A percentile compares a stretch with the other conserved stretches of the same genome.
Evolutionary conservation across 768 basidiomycete genomes (phyloP).

Genomic region (Multifurca ochricompacta): DNA sequence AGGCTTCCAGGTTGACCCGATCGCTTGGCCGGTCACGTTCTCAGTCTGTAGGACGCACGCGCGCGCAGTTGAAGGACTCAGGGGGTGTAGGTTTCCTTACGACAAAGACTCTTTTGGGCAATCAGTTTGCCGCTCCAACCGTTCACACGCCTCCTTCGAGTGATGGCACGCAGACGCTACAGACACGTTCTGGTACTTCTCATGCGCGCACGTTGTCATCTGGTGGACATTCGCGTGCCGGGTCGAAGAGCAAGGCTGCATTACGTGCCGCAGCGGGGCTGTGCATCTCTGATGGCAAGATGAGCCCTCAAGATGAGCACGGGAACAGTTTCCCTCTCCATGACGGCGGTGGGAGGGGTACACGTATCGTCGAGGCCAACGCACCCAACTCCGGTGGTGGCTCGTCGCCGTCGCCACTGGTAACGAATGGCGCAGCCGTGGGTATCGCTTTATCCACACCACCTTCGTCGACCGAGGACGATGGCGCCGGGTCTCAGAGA

Average conservation of each 20-base stretch:
- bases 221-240: conserved; percentile 30
- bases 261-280: conserved; percentile 27
- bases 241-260: conserved; percentile 34
- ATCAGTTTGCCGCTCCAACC: conserved; percentile 48
- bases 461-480: conserved; percentile 22
- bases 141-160: conserved; percentile 24
- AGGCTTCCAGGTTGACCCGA: conserved; percentile 50
- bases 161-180: conserved; percentile 26
- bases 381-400: background rate
- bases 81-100: conserved; percentile 51
- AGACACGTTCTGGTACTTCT: conserved; percentile 26
- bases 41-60: conserved; percentile 41
- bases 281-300: conserved; percentile 24
- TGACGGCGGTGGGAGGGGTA: background rate
- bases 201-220: conserved; percentile 26
- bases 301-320: conserved; percentile 8
- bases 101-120: conserved; percentile 58
- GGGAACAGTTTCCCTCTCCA: conserved; percentile 19
- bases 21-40: conserved; percentile 56
- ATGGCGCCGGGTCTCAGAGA: conserved; percentile 17
- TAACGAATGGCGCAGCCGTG: conserved; percentile 24
- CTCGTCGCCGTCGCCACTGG: conserved; percentile 29
- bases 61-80: conserved; percentile 25
- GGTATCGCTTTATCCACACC: conserved; percentile 41
- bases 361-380: conserved; percentile 3